phyloP scores from a whole-genome alignment of 768 basidiomycete species.

The Mycena maculata region DNA sequence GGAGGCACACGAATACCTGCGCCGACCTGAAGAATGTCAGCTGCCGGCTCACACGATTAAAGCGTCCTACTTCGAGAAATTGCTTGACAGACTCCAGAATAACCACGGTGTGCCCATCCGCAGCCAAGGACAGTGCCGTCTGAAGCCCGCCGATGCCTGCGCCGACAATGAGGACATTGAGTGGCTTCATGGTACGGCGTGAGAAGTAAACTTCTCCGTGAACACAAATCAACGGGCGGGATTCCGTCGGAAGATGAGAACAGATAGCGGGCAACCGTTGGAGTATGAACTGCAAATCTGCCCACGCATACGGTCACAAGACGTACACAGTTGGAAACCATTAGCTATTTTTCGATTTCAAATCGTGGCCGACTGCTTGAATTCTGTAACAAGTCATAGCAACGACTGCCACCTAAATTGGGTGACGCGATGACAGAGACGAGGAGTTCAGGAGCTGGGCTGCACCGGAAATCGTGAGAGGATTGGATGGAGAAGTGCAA shows the following conservation, averaged over 20 bases:
- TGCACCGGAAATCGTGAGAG: too few species aligned
- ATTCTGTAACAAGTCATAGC: too few species aligned
- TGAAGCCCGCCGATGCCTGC: slow-evolving; percentile 35
- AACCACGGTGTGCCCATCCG: slow-evolving; percentile 29
- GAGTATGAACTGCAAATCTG: too few species aligned
- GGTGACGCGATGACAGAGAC: too few species aligned
- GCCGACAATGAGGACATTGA: slow-evolving; percentile 25
- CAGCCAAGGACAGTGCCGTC: slow-evolving; percentile 34
- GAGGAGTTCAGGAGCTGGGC: too few species aligned
- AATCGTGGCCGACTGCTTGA: too few species aligned
- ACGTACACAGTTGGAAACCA: too few species aligned
- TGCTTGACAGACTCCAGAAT: slow-evolving; percentile 27
- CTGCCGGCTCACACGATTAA: background rate
- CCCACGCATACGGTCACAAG: too few species aligned
- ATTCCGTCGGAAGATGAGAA: slow-evolving; percentile 4
- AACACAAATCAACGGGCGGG: background rate
- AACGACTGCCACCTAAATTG: too few species aligned
- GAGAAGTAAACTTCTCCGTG: background rate
- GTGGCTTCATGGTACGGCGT: slow-evolving; percentile 14
- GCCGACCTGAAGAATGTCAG: slow-evolving; percentile 44
- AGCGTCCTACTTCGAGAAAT: slow-evolving; percentile 21
- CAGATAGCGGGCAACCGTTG: background rate
- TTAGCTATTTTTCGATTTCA: too few species aligned
- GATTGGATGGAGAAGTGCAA: too few species aligned
- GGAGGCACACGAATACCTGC: slow-evolving; percentile 55